Evolutionary conservation across 2,329 filamentous ascomycete genomes (phyloP), one percentile per base, ranked within the genome.

Genomic region (Hypoxylon sp.): DNA sequence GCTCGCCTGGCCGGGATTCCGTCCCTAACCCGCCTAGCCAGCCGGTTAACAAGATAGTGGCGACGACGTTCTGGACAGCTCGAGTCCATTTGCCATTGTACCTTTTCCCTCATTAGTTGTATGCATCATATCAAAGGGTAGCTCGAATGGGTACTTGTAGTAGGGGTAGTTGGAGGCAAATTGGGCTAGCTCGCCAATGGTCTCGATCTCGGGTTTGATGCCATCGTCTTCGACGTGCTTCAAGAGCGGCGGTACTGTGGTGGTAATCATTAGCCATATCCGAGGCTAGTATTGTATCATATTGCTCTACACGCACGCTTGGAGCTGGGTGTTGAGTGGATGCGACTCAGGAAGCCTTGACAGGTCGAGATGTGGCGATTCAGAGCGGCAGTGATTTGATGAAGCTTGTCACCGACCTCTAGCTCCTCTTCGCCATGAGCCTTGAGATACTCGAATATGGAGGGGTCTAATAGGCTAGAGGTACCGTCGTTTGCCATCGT

Each of bases 151-250:
- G 51, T 77, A 98, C 87, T 97, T 98, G 89, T 98, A 99, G 85
- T 98, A 99, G 0, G 96, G 95, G 76, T 97, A 91, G 79, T 92
- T 87, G 27, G 94, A 95, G 1, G 95, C 94, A 61, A 93, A 88
- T 61, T 86, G 82, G 68, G 89, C 88, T 49, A 99, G 88, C 73
- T 91, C 89, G 64, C 84, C 82, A 50, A 98, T 87, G 49, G 91
- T 91, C 53, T 89, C 84, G 62, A 92, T 87, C 79, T 97, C 90
- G 37, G 92, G 88, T 70, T 88, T 84, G 78, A 98, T 92, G 64
- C 83, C 84, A n/a, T 88, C 88, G 68, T 84, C 82, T 67, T 94
- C 88, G 1, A 93, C 90, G 72, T 92, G 88, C 10, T 86, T 83
- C 48, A 97, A 85, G 35, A 98, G 85, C 3, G 86, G 82, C 33